Evolutionary conservation across 352 stramenopile species (phyloP), one percentile per base, ranked within the genome.

Genomic region (Phytopythium boreale): DNA sequence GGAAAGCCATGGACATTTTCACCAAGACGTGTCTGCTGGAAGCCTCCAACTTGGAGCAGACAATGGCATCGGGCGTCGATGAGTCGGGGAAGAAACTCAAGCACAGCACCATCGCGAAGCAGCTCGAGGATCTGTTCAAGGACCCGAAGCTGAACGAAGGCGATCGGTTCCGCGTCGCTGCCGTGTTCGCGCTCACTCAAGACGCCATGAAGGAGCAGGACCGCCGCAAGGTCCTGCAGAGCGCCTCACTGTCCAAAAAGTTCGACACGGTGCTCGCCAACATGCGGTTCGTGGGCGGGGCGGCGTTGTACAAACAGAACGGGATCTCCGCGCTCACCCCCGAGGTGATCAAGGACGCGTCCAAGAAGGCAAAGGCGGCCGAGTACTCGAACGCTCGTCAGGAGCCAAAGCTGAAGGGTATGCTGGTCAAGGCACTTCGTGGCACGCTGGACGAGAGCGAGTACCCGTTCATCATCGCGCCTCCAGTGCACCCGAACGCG

Each of bases 1-100:
- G 95, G 29, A 94, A 97, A 68, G 97, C 90, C 41, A 98, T 99
- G 89, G 92, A 97, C 51, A 80, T 84, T 9, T 98, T 98, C 66
- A 97, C 90, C 8, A 89, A 88, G 11, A 76, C 80, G 17, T 78
- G 75, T 39, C 66, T 99, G 9, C 64, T 98, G 34, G 89, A 98
- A 22, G 77, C 97, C 0, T 96, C 84, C 19, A 96, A 98, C 55
- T 71, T 98, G 49, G 97, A 99, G 68, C 96, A 99, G 71, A 98
- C 86, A 4, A 82, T 99, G 52, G 93, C 94, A 0, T 98, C 95
- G 1, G 96, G 95, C 7, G 90, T 98, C 4, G 93, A 98, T 68
- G 93, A 97, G 37, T 96, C 97, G 7, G 96, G 92, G 1, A 88
- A 92, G 55, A 95, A 92, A 51, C 75, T 97, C 26, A 98, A 98